phyloP scores from a whole-genome alignment of 495 filamentous ascomycete genomes.

The Hypoxylon fuscum region DNA sequence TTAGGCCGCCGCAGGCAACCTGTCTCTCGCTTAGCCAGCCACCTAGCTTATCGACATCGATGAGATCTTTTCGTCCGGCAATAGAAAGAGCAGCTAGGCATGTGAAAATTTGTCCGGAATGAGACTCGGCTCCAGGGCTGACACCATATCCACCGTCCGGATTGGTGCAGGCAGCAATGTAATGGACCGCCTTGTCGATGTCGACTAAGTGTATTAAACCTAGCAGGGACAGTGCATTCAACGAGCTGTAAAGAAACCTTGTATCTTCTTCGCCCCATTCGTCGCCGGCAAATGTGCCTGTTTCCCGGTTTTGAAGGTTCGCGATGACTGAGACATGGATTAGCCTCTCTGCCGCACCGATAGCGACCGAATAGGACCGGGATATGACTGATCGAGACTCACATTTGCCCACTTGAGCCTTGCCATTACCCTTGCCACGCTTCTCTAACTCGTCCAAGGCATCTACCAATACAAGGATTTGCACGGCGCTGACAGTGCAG shows the following conservation, averaged over 20 bases:
- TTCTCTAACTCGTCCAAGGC: conserved; percentile 83
- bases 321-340: conserved; percentile 71
- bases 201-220: conserved; percentile 75
- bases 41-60: conserved; percentile 81
- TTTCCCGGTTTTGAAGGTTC: conserved; percentile 77
- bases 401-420: conserved; percentile 78
- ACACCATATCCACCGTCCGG: conserved; percentile 94
- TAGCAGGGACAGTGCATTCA: conserved; percentile 87
- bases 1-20: conserved; percentile 84
- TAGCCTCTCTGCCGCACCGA: conserved; percentile 24
- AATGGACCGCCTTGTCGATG: conserved; percentile 76
- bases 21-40: conserved; percentile 95
- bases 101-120: conserved; percentile 92
- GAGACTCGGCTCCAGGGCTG: conserved; percentile 87
- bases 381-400: conserved; percentile 45
- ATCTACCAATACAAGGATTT: conserved; percentile 85
- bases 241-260: conserved; percentile 86
- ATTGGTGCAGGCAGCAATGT: conserved; percentile 85
- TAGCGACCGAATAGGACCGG: neutral
- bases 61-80: conserved; percentile 80
- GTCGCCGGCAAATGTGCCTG: conserved; percentile 89
- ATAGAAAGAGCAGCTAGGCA: conserved; percentile 91
- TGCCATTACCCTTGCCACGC: conserved; percentile 74
- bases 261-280: conserved; percentile 97
- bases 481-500: conserved; percentile 91